Percentiles rank a stretch among this genome's conserved stretches.
phyloP scores from a whole-genome alignment of 495 filamentous ascomycete genomes.

The Oidiodendron maius region DNA sequence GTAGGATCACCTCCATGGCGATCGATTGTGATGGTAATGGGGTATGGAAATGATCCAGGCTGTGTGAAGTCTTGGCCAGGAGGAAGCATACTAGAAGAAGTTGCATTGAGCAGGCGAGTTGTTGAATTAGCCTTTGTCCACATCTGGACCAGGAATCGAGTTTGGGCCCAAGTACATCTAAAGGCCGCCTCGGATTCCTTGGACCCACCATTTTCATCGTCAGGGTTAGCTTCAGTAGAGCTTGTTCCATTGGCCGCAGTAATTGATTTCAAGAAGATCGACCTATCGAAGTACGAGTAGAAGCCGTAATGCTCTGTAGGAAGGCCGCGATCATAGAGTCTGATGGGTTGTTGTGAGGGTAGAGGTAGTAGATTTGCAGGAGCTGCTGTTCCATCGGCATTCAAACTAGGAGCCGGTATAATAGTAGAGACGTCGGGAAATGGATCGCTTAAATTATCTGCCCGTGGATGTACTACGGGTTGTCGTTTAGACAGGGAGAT shows the following conservation, averaged over 20 bases:
- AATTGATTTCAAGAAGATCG: slow-evolving; percentile 67
- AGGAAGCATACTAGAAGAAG: slow-evolving; percentile 4
- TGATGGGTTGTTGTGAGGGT: slow-evolving; percentile 69
- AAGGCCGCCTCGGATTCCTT: slow-evolving; percentile 52
- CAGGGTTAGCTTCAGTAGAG: slow-evolving; percentile 31
- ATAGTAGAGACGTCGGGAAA: slow-evolving; percentile 45
- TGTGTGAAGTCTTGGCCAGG: slow-evolving; percentile 49
- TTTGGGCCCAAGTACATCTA: slow-evolving; percentile 75
- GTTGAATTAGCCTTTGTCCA: slow-evolving; percentile 63
- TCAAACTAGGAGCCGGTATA: slow-evolving; percentile 54
- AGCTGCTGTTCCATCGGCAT: slow-evolving; percentile 64
- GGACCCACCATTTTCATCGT: slow-evolving; percentile 62
- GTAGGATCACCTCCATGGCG: slow-evolving; percentile 63
- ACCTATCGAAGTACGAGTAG: slow-evolving; percentile 86
- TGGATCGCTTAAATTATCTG: slow-evolving; percentile 15
- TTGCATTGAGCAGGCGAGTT: slow-evolving; percentile 34
- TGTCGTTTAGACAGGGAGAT: slow-evolving; percentile 6
- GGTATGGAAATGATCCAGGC: slow-evolving; percentile 81
- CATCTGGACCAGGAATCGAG: slow-evolving; percentile 83
- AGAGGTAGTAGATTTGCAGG: slow-evolving; percentile 63
- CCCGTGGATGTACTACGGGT: neutral
- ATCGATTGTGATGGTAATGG: slow-evolving; percentile 74
- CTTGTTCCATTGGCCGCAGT: slow-evolving; percentile 30
- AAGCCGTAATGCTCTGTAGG: slow-evolving; percentile 87
- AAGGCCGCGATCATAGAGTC: slow-evolving; percentile 76